Base-by-base conservation (phyloP, 306 rosid species). In the Glycine soja region DNA sequence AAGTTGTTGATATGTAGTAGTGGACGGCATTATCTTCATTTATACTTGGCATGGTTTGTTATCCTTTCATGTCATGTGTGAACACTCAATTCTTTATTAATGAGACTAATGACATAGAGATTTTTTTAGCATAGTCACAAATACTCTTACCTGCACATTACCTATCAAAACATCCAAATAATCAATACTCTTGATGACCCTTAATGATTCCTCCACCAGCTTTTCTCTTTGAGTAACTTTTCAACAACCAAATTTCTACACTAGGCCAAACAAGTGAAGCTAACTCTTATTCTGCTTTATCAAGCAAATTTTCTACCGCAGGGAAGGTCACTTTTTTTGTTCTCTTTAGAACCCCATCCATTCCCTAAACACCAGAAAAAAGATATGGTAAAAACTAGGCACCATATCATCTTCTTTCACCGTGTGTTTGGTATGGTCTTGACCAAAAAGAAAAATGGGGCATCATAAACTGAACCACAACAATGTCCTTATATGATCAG, bases 121-220 rank as follows among this genome's bases (percentile, higher is more conserved):
- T 14, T 57, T 69, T 65, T 8, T 47, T 12, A 34, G 62, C 59
- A 75, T 71, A 40, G 34, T 14, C 72, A 45, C 18, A 46, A 24
- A 54, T 59, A 19, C 71, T 32, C 83, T 71, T 50, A 70, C 80
- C 51, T 58, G 36, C 43, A 32, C 42, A 71, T 43, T 9, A 43
- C 81, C 90, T 77, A 62, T 86, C 76, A 84, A 72, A 67, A 10
- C 11, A 74, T 30, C 67, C 9, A 68, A 14, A 57, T 24, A 82
- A 62, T 75, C 54, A 47, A 76, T 36, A 32, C 10, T 34, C 56
- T 53, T 74, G 62, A 74, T 58, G 53, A 16, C 74, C 77, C 81
- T 79, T 80, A n/a, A 81, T 83, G 76, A 79, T 80, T 85, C 69
- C 77, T 64, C 48, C 70, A 36, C 70, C 48, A 64, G 47, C 48